These are phyloP conservation scores for Dujonia santamariae DNA, from an alignment of 1,139 yeast species.

Conservation along the genomic window DNA sequence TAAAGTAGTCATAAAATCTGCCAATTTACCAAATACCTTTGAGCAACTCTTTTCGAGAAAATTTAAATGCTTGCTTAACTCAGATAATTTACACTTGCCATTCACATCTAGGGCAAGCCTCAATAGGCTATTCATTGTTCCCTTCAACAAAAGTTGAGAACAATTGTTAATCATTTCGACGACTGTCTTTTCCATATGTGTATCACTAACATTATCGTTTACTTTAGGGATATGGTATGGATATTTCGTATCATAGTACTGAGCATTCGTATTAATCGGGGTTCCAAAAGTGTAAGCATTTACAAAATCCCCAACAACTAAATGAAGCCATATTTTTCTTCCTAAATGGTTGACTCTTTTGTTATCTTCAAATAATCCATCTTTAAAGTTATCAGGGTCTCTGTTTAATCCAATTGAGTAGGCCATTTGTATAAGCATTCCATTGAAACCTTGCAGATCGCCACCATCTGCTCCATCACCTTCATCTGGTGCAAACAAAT, in stretches of 20 bases:
- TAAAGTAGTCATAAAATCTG: constrained; percentile 8
- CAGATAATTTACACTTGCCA: constrained; percentile 6
- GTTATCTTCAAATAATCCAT: constrained; percentile 15
- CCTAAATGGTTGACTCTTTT: constrained; percentile 34
- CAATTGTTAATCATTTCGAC: not conserved
- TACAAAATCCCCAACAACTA: constrained; percentile 32
- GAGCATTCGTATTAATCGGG: constrained; percentile 28
- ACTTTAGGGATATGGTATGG: constrained; percentile 22
- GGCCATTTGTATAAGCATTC: constrained; percentile 47
- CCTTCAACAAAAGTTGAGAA: constrained; percentile 6
- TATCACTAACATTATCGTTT: constrained; percentile 27
- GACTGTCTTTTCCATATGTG: constrained; percentile 25
- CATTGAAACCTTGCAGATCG: constrained; percentile 40
- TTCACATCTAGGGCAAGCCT: constrained; percentile 5
- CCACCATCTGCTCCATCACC: constrained; percentile 20
- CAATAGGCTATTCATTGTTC: constrained; percentile 8
- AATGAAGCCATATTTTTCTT: constrained; percentile 53
- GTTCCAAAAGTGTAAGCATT: constrained; percentile 40
- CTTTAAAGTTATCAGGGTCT: constrained; percentile 41
- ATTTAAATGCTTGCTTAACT: constrained; percentile 8
- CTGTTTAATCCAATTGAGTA: constrained; percentile 50
- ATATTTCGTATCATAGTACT: constrained; percentile 32
- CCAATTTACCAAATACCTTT: constrained; percentile 7
- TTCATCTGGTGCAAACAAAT: constrained; percentile 28
- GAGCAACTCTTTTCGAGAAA: constrained; percentile 7